These are phyloP conservation scores for Citrullus mucosospermus DNA, from an alignment of 306 rosid species.

Conservation along the genomic window DNA sequence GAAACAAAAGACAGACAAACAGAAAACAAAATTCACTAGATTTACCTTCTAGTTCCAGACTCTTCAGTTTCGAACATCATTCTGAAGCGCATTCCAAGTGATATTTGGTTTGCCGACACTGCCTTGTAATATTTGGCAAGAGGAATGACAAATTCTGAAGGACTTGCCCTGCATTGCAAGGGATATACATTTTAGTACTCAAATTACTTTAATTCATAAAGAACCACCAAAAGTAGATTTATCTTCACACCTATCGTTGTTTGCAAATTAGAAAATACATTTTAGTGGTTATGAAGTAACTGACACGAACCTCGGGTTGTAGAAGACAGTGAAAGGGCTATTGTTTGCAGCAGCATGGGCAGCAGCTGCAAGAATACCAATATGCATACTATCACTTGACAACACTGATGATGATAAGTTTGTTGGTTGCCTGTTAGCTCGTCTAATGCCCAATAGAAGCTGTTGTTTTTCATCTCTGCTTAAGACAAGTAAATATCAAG, in stretches of 20 bases:
- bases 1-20: neutral
- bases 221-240: neutral
- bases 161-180: conserved; percentile 72
- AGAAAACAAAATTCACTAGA: neutral
- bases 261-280: neutral
- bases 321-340: conserved; percentile 77
- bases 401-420: conserved; percentile 77
- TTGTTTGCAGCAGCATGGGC: conserved; percentile 93
- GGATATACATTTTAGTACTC: neutral
- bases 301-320: conserved; percentile 69
- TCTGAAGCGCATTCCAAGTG: conserved; percentile 92
- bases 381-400: conserved; percentile 96
- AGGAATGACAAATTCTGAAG: conserved; percentile 96
- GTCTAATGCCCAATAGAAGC: conserved; percentile 88
- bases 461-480: conserved; percentile 90
- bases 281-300: neutral
- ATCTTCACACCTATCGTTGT: neutral
- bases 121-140: conserved; percentile 95
- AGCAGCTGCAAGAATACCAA: conserved; percentile 95
- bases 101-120: conserved; percentile 74
- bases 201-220: neutral
- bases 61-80: conserved; percentile 99
- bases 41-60: conserved; percentile 93
- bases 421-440: conserved; percentile 84
- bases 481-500: neutral